Conservation (phyloP, 495 filamentous ascomycete genomes). For the Podospora appendiculata region DNA sequence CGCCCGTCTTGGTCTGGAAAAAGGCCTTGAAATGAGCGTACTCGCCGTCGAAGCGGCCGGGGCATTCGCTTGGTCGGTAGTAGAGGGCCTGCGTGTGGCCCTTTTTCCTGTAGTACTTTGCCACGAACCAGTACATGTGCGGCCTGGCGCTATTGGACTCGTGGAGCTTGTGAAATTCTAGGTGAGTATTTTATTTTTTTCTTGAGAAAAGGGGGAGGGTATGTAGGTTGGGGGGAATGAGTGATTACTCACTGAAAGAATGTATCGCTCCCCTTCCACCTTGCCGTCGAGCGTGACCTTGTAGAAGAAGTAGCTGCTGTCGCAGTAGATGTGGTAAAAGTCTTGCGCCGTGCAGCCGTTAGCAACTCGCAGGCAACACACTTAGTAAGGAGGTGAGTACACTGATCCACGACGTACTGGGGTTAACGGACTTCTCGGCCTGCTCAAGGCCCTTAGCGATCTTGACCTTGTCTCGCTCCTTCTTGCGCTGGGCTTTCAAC, state of each 20-base stretch:
- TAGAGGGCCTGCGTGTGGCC: conserved; percentile 15
- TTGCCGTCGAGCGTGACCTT: conserved; percentile 20
- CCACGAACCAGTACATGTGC: conserved; percentile 31
- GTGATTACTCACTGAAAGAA: conserved; percentile 23
- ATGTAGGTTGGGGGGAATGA: background rate
- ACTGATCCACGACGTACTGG: conserved; percentile 14
- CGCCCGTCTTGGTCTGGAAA: conserved; percentile 48
- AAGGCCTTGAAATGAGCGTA: conserved; percentile 43
- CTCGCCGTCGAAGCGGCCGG: conserved; percentile 23
- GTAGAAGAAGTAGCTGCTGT: conserved; percentile 28
- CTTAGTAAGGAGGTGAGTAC: background rate
- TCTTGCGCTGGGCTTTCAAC: conserved; percentile 9
- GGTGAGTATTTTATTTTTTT: background rate
- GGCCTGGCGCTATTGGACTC: conserved; percentile 39
- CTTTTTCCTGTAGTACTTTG: conserved; percentile 26
- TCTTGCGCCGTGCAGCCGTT: background rate
- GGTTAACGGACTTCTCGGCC: conserved; percentile 28
- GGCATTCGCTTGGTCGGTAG: conserved; percentile 15
- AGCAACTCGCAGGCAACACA: background rate
- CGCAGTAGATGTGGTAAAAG: conserved; percentile 22
- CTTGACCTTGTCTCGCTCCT: conserved; percentile 40
- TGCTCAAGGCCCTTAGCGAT: conserved; percentile 28
- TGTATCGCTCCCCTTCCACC: conserved; percentile 20
- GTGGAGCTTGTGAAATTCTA: conserved; percentile 26
- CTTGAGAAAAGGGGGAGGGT: background rate